Percentiles rank a stretch among this genome's conserved stretches.
phyloP scores from a whole-genome alignment of 768 basidiomycete genomes.

The Amanita inopinata region DNA sequence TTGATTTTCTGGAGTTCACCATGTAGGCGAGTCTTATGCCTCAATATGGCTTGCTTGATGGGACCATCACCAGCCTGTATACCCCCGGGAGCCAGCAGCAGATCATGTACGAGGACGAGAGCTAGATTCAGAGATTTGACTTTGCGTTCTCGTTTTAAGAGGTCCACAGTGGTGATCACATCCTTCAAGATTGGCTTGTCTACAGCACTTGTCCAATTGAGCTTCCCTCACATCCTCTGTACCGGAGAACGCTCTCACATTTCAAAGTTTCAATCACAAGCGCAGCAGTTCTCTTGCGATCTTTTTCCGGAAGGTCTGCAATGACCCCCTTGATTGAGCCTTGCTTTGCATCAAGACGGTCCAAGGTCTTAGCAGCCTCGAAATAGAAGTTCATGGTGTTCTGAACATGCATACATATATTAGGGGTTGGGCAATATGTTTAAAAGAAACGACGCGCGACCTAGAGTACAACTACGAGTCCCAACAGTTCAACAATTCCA shows the following conservation, averaged over 20 bases:
- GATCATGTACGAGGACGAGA: slow-evolving; percentile 84
- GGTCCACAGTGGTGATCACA: slow-evolving; percentile 55
- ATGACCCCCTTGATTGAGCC: slow-evolving; percentile 89
- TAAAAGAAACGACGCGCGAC: slow-evolving; percentile 3
- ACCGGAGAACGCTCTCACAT: slow-evolving; percentile 45
- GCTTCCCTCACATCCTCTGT: background rate
- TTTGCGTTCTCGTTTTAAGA: slow-evolving; percentile 70
- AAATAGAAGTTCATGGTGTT: slow-evolving; percentile 88
- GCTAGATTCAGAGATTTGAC: slow-evolving; percentile 70
- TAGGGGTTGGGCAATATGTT: background rate
- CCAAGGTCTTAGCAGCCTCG: slow-evolving; percentile 74
- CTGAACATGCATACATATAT: slow-evolving; percentile 4
- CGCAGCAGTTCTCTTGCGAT: slow-evolving; percentile 70
- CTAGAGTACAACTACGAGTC: slow-evolving; percentile 7
- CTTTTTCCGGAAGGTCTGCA: slow-evolving; percentile 61
- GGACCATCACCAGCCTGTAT: slow-evolving; percentile 90
- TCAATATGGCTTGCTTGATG: slow-evolving; percentile 75
- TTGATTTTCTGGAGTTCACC: slow-evolving; percentile 83
- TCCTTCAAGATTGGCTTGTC: slow-evolving; percentile 71
- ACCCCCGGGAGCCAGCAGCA: slow-evolving; percentile 62
- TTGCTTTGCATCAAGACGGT: slow-evolving; percentile 78
- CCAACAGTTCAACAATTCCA: too few relatives aligned
- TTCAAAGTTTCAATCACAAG: slow-evolving; percentile 93
- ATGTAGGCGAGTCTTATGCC: slow-evolving; percentile 83
- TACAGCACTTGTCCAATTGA: slow-evolving; percentile 21